A percentile compares a stretch with the other conserved stretches of the same genome.
Conservation (phyloP, 2,329 filamentous ascomycete genomes). For the Xylaria sp. region DNA sequence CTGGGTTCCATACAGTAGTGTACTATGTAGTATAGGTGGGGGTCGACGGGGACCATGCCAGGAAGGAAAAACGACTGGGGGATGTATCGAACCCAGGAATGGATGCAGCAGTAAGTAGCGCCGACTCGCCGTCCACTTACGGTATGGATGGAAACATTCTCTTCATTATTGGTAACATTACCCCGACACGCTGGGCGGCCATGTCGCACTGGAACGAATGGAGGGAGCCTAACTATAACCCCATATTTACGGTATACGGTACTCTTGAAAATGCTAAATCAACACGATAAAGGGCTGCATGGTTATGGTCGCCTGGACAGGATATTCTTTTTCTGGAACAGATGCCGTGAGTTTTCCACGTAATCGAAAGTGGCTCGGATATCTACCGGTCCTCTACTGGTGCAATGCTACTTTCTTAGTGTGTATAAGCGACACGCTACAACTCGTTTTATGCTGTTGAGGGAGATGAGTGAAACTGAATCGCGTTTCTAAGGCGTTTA, state of each 20-base stretch:
- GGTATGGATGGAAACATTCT: conserved; percentile 2
- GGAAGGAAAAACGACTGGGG: conserved; percentile 10
- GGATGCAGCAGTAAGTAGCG: conserved; percentile 21
- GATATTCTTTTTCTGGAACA: not conserved
- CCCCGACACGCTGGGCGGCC: conserved; percentile 3
- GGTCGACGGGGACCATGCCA: conserved; percentile 22
- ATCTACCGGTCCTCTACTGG: not conserved
- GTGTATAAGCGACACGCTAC: not conserved
- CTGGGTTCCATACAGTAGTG: not conserved
- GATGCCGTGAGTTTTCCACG: not conserved
- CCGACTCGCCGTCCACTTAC: conserved; percentile 19
- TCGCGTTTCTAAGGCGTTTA: not conserved
- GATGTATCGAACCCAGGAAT: conserved; percentile 20
- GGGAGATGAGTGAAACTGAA: not conserved
- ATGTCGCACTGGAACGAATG: not conserved
- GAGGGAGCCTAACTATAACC: not conserved
- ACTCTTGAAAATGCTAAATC: not conserved
- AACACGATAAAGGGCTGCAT: not conserved
- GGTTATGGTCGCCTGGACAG: not conserved
- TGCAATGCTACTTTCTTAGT: not conserved
- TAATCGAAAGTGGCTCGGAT: not conserved
- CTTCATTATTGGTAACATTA: conserved; percentile 11
- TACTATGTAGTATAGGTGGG: conserved; percentile 12
- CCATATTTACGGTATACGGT: not conserved
- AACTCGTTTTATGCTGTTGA: not conserved